Base-by-base conservation (phyloP, 2,329 filamentous ascomycete genomes). In the Aspergillus pseudoviridinutans region DNA sequence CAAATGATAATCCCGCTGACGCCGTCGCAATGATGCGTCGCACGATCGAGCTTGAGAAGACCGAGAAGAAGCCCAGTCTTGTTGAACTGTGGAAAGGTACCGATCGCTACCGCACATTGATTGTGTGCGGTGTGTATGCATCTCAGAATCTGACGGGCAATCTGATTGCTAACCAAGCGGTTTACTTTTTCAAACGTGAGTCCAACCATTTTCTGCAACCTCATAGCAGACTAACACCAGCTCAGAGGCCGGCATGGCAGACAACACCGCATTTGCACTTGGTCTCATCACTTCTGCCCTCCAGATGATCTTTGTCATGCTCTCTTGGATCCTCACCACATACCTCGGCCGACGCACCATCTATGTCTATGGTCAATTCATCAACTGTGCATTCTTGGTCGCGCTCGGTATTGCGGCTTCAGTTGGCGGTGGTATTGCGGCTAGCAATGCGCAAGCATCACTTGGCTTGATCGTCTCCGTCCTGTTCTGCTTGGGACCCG, bases 391-490 rank as follows among this genome's bases (percentile, higher is more conserved):
- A 35, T 35, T 35, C 32, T 35, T 35, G 32, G 1, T 35, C 32
- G 32, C 4, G 10, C 32, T 35, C 4, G 32, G 32, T 35, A 35
- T 35, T 17, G 32, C 32, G 32, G 32, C 32, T 35, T 35, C 32
- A 35, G 32, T 35, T 6, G 32, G 32, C 32, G 0, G 0, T 17
- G 3, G 32, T 35, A 6, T 2, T 0, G 32, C 79, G 5, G 66
- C 82, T 49, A 78, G 70, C 52, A 73, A 81, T 32, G 85, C 85
- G 2, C 83, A 86, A 69, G 86, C 86, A 8, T 83, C 81, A 7
- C 75, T 88, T 25, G 86, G 85, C 61, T 75, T 88, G 53, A 85
- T 88, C 63, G 78, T 88, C 66, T 88, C 86, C 28, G 82, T 89
- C 56, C 72, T 87, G 32, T 89, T 87, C 75, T 82, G 80, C 46